Conservation (phyloP, 306 rosid genomes). For the Castanea crenata region DNA sequence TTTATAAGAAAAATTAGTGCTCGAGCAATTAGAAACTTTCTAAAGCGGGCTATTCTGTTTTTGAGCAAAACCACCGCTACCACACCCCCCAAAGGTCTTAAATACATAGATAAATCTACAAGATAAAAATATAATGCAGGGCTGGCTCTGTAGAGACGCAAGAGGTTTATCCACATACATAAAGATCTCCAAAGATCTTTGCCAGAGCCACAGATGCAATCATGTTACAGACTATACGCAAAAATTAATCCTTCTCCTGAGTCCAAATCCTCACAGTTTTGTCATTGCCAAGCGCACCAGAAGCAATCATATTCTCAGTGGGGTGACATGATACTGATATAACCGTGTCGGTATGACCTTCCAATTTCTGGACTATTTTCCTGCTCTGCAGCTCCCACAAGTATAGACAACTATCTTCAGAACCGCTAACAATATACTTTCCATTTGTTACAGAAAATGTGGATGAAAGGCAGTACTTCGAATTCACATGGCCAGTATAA, state of each 20-base stretch:
- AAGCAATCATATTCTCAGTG: slow-evolving; percentile 82
- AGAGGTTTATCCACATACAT: not conserved
- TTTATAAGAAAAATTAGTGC: no score
- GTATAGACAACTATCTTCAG: slow-evolving; percentile 79
- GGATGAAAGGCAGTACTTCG: slow-evolving; percentile 81
- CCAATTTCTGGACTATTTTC: slow-evolving; percentile 81
- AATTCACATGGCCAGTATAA: slow-evolving; percentile 75
- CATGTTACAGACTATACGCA: not conserved
- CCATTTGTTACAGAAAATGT: slow-evolving; percentile 83
- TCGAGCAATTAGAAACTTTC: not conserved
- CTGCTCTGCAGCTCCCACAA: slow-evolving; percentile 88
- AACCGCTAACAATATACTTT: slow-evolving; percentile 85
- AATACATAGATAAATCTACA: not conserved
- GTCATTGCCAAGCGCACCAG: slow-evolving; percentile 93
- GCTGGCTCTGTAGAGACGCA: not conserved
- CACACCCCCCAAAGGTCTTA: not conserved
- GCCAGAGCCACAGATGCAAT: not conserved
- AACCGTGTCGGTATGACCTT: slow-evolving; percentile 90
- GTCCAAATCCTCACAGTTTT: slow-evolving; percentile 91
- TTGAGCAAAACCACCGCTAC: no score
- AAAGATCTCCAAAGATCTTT: not conserved
- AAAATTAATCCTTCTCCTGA: slow-evolving; percentile 54
- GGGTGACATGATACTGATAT: slow-evolving; percentile 92
- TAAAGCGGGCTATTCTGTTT: no score
- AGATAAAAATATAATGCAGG: not conserved